Conservation (phyloP, 2,329 filamentous ascomycete species). For the Dendrostoma leiphaemia region DNA sequence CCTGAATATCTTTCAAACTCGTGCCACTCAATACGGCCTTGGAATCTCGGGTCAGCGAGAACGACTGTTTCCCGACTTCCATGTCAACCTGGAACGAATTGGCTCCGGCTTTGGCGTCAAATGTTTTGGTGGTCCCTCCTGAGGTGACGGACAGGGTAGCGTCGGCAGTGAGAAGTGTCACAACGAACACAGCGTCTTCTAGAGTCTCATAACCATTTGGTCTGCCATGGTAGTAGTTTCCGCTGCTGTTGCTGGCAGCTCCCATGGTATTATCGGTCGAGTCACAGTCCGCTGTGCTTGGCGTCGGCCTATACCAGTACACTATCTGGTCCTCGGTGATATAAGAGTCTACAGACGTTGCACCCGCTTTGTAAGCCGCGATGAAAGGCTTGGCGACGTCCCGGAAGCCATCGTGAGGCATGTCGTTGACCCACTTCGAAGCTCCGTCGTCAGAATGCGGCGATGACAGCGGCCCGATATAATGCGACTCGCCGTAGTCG, state of each 20-base stretch:
- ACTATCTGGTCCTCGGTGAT: conserved; percentile 48
- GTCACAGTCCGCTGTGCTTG: conserved; percentile 44
- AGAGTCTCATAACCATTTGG: conserved; percentile 50
- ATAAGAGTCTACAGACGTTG: conserved; percentile 31
- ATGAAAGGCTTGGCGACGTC: conserved; percentile 55
- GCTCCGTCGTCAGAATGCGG: conserved; percentile 17
- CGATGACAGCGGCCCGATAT: conserved; percentile 17
- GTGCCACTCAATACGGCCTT: conserved; percentile 42
- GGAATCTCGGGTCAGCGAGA: conserved; percentile 41
- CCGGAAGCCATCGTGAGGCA: conserved; percentile 51
- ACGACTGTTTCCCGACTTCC: conserved; percentile 46
- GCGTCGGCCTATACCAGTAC: conserved; percentile 56
- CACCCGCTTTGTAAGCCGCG: conserved; percentile 49
- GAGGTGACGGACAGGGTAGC: conserved; percentile 45
- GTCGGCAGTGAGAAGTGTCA: conserved; percentile 44
- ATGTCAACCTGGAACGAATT: conserved; percentile 43
- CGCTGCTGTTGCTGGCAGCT: conserved; percentile 41
- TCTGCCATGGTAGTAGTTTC: conserved; percentile 51
- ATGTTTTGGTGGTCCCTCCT: conserved; percentile 39
- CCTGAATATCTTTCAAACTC: conserved; percentile 46
- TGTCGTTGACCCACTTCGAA: conserved; percentile 25
- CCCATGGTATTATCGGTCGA: conserved; percentile 49
- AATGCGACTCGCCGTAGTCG: conserved; percentile 20
- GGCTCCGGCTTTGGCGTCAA: conserved; percentile 45
- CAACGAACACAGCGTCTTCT: conserved; percentile 51